These are phyloP conservation scores for Flaveria robusta DNA, from an alignment of 129 eudicot species.

Conservation along the genomic window DNA sequence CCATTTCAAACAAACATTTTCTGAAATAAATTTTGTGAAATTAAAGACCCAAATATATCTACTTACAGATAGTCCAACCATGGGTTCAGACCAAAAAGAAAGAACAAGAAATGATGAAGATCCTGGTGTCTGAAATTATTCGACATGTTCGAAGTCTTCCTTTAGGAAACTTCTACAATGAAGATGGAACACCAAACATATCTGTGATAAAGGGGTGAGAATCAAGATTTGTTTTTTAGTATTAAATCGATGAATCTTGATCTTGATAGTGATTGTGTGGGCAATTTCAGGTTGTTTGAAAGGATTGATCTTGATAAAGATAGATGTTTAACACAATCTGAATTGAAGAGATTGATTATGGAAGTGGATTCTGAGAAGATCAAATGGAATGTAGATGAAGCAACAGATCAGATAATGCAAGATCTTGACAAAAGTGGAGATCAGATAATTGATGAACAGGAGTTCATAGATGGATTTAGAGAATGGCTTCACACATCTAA, in stretches of 20 bases:
- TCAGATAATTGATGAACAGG: conserved; percentile 50
- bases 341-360: conserved; percentile 49
- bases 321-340: conserved; percentile 46
- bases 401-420: conserved; percentile 50
- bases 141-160: conserved; percentile 49
- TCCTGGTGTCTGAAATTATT: conserved; percentile 61
- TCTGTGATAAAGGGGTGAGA: conserved; percentile 55
- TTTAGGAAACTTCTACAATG: conserved; percentile 54
- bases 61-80: conserved; percentile 67
- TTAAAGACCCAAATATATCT: conserved; percentile 11
- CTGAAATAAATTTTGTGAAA: neutral
- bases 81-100: conserved; percentile 74
- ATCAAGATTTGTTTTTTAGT: neutral
- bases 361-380: conserved; percentile 44
- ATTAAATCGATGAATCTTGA: neutral
- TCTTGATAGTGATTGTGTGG: conserved; percentile 2
- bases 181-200: conserved; percentile 60
- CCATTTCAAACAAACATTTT: neutral
- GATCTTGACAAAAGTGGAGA: conserved; percentile 65
- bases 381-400: conserved; percentile 51
- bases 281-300: conserved; percentile 51
- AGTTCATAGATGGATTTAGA: conserved; percentile 56
- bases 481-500: conserved; percentile 49
- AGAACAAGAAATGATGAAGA: conserved; percentile 63
- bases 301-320: conserved; percentile 60